These are phyloP conservation scores for Tribonema minus DNA, from an alignment of 108 stramenopile genomes.

Conservation along the genomic window DNA sequence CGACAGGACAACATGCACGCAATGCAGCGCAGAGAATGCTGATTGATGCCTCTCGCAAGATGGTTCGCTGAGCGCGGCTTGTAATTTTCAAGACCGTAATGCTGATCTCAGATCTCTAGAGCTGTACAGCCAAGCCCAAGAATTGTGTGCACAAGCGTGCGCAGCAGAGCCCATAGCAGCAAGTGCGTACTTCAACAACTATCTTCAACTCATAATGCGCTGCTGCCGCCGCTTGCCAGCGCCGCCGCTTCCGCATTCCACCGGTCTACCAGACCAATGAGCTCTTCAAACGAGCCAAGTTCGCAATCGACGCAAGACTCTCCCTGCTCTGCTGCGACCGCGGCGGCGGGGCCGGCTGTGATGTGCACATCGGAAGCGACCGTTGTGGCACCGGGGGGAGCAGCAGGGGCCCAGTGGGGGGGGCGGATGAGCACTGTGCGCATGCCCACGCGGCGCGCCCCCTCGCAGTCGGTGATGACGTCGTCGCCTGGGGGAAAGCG, in stretches of 20 bases:
- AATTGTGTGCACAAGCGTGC: too few species aligned
- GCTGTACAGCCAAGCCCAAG: too few species aligned
- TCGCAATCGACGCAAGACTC: not conserved
- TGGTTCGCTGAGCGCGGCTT: too few species aligned
- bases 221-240: not conserved
- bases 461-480: slow-evolving; percentile 35
- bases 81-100: too few species aligned
- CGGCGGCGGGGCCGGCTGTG: not conserved
- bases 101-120: too few species aligned
- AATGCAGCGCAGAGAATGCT: too few species aligned
- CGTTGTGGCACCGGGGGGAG: not conserved
- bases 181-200: too few species aligned
- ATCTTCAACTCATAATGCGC: too few species aligned
- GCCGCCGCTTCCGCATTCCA: not conserved
- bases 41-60: too few species aligned
- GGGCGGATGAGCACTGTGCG: not conserved
- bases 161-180: too few species aligned
- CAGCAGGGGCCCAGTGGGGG: not conserved
- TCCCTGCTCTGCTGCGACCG: not conserved
- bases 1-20: too few species aligned
- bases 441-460: not conserved
- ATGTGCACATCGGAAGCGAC: not conserved
- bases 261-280: not conserved
- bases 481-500: too few species aligned
- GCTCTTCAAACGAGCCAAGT: not conserved